phyloP scores from a whole-genome alignment of 176 grass and related monocot genomes.

The Stipa capillata region DNA sequence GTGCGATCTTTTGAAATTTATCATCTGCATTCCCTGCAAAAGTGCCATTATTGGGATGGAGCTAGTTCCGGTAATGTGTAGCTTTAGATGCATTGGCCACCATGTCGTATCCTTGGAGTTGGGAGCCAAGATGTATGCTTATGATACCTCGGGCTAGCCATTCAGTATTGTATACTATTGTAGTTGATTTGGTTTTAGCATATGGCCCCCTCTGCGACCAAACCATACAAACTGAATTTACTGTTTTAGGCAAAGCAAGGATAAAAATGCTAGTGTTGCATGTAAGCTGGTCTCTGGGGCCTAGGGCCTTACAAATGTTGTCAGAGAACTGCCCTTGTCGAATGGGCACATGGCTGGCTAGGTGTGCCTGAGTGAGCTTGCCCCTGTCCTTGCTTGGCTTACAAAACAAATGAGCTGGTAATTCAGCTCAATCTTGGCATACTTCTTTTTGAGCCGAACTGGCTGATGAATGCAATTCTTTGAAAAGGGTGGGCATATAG shows the following conservation, averaged over 20 bases:
- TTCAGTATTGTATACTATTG: not conserved
- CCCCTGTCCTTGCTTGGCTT: not conserved
- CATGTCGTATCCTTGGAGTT: not conserved
- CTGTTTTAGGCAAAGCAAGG: not conserved
- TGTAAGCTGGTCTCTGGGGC: not conserved
- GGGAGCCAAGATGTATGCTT: not conserved
- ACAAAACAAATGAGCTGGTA: not conserved
- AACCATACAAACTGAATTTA: not conserved
- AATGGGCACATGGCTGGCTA: not conserved
- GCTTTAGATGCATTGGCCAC: not conserved
- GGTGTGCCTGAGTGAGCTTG: not conserved
- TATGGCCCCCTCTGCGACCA: not conserved
- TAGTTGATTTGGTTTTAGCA: slow-evolving; percentile 14
- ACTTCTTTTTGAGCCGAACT: not conserved
- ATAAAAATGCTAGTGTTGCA: not conserved
- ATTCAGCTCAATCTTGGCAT: not conserved
- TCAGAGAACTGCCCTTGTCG: not conserved
- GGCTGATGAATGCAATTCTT: not conserved
- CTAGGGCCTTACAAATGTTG: not conserved
- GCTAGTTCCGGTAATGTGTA: not conserved
- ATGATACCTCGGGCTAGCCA: not conserved
- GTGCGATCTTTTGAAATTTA: not conserved
- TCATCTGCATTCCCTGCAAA: not conserved
- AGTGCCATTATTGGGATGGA: not conserved
- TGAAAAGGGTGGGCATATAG: not conserved